Percentiles rank a stretch among this genome's conserved stretches.
Conservation (phyloP, 2,329 filamentous ascomycete genomes). For the Colletotrichum limetticola region DNA sequence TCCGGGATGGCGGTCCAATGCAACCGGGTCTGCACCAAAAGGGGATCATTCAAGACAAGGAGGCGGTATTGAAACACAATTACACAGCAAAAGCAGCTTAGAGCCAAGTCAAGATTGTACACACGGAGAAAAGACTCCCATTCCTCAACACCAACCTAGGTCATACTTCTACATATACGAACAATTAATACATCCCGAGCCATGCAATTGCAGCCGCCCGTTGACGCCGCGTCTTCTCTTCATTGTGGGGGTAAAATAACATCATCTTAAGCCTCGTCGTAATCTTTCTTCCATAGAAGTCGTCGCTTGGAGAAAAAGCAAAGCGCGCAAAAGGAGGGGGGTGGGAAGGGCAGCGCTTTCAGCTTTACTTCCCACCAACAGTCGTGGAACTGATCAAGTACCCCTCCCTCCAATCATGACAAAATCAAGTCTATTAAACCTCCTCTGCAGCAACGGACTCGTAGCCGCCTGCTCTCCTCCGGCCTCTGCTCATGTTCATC, state of each 20-base stretch:
- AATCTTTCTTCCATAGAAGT: not conserved
- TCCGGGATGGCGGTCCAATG: too few relatives aligned
- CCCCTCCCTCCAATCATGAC: not conserved
- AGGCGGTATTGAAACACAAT: not conserved
- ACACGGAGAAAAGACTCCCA: not conserved
- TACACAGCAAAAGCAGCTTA: not conserved
- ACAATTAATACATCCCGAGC: constrained; percentile 26
- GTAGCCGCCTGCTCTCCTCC: constrained; percentile 66
- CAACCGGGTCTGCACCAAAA: too few relatives aligned
- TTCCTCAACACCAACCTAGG: constrained; percentile 1
- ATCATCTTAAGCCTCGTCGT: constrained; percentile 15
- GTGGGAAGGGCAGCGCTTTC: not conserved
- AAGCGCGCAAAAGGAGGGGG: not conserved
- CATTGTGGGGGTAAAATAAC: constrained; percentile 5
- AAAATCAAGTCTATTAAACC: constrained; percentile 48
- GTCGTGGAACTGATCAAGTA: not conserved
- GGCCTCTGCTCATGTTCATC: constrained; percentile 64
- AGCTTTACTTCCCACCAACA: not conserved
- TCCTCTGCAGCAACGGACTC: constrained; percentile 71
- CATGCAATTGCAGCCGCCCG: constrained; percentile 13
- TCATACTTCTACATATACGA: constrained; percentile 29
- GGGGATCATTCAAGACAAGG: too few relatives aligned
- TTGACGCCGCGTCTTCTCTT: constrained; percentile 18
- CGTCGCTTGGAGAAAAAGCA: constrained; percentile 9
- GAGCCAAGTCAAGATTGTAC: not conserved